A percentile compares a stretch with the other conserved stretches of the same genome.
These are phyloP conservation scores for Dendrobium chrysotoxum DNA, from an alignment of 106 monocot species.

Conservation along the genomic window DNA sequence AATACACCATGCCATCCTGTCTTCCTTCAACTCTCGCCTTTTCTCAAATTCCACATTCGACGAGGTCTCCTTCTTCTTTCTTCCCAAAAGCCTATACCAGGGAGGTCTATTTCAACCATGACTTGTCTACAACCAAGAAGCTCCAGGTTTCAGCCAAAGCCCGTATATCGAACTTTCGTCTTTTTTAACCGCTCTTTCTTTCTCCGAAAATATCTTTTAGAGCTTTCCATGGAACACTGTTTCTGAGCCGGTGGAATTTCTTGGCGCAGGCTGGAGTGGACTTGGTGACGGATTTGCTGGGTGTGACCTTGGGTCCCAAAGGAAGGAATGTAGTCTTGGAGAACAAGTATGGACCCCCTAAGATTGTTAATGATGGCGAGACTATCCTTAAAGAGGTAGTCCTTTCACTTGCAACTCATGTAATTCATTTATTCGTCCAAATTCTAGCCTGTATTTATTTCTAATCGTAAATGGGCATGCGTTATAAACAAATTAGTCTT, in stretches of 20 bases:
- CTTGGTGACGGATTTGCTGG: conserved; percentile 72
- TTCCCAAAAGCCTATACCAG: conserved; percentile 51
- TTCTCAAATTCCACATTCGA: neutral
- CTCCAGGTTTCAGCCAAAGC: conserved; percentile 43
- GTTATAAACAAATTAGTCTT: neutral
- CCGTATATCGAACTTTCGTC: neutral
- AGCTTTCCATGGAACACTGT: neutral
- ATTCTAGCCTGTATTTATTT: neutral
- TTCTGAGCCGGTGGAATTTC: neutral
- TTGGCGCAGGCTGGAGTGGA: conserved; percentile 74
- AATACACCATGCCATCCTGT: neutral
- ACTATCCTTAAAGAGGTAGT: conserved; percentile 86
- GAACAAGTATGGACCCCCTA: conserved; percentile 89
- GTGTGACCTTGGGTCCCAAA: conserved; percentile 84
- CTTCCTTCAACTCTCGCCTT: neutral
- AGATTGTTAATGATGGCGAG: conserved; percentile 94
- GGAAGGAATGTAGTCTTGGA: conserved; percentile 85
- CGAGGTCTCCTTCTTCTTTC: conserved; percentile 10
- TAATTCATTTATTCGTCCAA: no score
- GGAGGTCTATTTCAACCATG: conserved; percentile 76
- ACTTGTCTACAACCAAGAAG: conserved; percentile 80
- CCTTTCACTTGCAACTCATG: neutral
- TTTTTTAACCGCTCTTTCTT: neutral
- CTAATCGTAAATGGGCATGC: neutral
- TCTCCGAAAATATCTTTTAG: no score